Percentiles rank a stretch among this genome's conserved stretches.
These are phyloP conservation scores for Metarhizium brunneum DNA, from an alignment of 2,329 filamentous ascomycete genomes.

Conservation along the genomic window DNA sequence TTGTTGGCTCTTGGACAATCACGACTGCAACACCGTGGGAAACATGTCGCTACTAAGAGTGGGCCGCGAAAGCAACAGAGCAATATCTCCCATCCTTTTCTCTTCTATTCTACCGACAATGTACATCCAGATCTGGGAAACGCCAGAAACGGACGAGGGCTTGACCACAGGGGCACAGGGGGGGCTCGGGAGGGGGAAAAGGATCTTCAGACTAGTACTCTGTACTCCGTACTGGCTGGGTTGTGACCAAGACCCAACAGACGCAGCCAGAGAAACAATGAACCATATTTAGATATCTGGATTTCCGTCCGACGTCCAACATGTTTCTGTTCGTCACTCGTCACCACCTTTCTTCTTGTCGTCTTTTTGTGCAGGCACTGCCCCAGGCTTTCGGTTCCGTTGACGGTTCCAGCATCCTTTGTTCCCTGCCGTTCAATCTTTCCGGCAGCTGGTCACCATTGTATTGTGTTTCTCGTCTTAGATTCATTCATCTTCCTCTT, in stretches of 20 bases:
- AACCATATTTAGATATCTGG: constrained; percentile 12
- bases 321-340: background rate
- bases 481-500: constrained; percentile 7
- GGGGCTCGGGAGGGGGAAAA: background rate
- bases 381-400: constrained; percentile 1
- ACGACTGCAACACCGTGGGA: background rate
- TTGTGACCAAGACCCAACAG: background rate
- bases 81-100: background rate
- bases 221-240: too few species aligned
- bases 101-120: background rate
- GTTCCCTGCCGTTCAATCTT: constrained; percentile 21
- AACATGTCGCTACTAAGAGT: background rate
- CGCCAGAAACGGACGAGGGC: background rate
- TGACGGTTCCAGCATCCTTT: constrained; percentile 1
- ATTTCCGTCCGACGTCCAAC: constrained; percentile 7
- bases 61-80: background rate
- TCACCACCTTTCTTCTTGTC: background rate
- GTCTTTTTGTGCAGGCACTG: constrained; percentile 4
- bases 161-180: background rate
- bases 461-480: background rate
- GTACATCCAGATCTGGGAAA: background rate
- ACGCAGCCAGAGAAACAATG: background rate
- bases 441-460: constrained; percentile 20
- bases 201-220: background rate
- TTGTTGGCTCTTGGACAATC: too few species aligned